Conservation (phyloP, 768 basidiomycete species). For the Suillus decipiens region DNA sequence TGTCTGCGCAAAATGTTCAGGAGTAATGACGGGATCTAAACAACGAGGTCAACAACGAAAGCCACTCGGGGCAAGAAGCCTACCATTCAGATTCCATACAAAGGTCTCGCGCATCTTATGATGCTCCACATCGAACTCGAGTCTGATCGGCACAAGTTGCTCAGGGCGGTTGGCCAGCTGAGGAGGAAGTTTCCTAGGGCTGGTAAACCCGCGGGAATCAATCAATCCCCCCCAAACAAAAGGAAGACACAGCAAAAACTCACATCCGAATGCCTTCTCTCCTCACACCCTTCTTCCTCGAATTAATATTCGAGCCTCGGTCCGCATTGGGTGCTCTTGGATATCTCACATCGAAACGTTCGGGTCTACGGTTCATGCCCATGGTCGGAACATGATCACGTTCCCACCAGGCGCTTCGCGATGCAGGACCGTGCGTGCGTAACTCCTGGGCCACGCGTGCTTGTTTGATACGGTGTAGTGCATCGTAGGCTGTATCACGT, state of each 20-base stretch:
- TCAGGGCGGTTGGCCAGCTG: conserved; percentile 69
- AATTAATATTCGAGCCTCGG: conserved; percentile 25
- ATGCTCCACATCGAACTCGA: conserved; percentile 95
- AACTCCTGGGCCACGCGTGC: conserved; percentile 54
- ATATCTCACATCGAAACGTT: conserved; percentile 56
- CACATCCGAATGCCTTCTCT: conserved; percentile 78
- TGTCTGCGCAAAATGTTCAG: conserved; percentile 87
- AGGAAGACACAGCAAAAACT: conserved; percentile 37
- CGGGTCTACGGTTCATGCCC: conserved; percentile 30
- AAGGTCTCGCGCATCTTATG: conserved; percentile 95
- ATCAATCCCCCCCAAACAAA: conserved; percentile 1
- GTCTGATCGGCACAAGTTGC: conserved; percentile 88
- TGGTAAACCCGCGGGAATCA: conserved; percentile 28
- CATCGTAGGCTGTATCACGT: conserved; percentile 49
- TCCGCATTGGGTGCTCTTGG: conserved; percentile 46
- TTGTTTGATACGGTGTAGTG: conserved; percentile 48
- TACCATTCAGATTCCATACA: conserved; percentile 95
- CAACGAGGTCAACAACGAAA: conserved; percentile 4
- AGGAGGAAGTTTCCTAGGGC: conserved; percentile 59
- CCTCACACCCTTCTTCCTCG: conserved; percentile 53
- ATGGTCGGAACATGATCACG: conserved; percentile 44
- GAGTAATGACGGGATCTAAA: conserved; percentile 84
- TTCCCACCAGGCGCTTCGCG: conserved; percentile 63
- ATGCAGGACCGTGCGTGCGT: conserved; percentile 43
- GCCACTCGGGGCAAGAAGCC: conserved; percentile 24